phyloP scores from a whole-genome alignment of 2,329 filamentous ascomycete species.

The Nakataea oryzae region DNA sequence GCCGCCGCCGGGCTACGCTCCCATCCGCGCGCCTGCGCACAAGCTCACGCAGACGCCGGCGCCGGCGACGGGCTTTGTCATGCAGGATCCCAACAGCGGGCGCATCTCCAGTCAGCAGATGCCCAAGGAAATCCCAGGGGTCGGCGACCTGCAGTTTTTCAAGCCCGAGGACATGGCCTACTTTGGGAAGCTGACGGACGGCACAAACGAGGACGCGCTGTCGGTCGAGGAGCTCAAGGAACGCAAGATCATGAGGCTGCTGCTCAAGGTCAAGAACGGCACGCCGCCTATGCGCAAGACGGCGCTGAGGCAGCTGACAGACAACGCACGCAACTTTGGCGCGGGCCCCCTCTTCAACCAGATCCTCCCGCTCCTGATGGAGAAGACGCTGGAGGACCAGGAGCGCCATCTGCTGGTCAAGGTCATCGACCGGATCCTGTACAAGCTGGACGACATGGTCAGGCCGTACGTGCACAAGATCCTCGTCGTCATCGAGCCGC shows the following conservation, averaged over 20 bases:
- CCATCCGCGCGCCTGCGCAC: slow-evolving; percentile 65
- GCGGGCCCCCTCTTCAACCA: slow-evolving; percentile 93
- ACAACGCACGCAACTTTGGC: slow-evolving; percentile 93
- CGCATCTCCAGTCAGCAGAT: slow-evolving; percentile 80
- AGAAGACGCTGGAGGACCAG: slow-evolving; percentile 94
- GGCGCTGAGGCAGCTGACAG: slow-evolving; percentile 88
- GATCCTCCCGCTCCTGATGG: slow-evolving; percentile 93
- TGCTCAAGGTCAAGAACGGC: slow-evolving; percentile 98
- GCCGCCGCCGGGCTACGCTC: slow-evolving; percentile 85
- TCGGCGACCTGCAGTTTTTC: slow-evolving; percentile 95
- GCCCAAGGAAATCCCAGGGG: slow-evolving; percentile 89
- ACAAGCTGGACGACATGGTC: slow-evolving; percentile 95
- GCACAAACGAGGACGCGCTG: slow-evolving; percentile 81
- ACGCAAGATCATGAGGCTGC: slow-evolving; percentile 92
- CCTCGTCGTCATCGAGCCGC: slow-evolving; percentile 94
- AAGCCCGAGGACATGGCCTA: slow-evolving; percentile 98
- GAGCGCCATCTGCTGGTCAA: slow-evolving; percentile 97
- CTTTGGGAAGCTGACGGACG: slow-evolving; percentile 94
- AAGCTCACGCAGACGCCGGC: slow-evolving; percentile 65
- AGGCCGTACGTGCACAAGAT: slow-evolving; percentile 98
- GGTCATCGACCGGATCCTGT: slow-evolving; percentile 95
- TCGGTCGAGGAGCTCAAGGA: slow-evolving; percentile 95
- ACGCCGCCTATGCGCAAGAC: slow-evolving; percentile 99
- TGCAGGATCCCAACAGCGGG: slow-evolving; percentile 86
- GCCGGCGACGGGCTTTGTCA: slow-evolving; percentile 84